A percentile compares a stretch with the other conserved stretches of the same genome.
Evolutionary conservation across 2,329 filamentous ascomycete genomes (phyloP).

Genomic region (Botrytis byssoidea): DNA sequence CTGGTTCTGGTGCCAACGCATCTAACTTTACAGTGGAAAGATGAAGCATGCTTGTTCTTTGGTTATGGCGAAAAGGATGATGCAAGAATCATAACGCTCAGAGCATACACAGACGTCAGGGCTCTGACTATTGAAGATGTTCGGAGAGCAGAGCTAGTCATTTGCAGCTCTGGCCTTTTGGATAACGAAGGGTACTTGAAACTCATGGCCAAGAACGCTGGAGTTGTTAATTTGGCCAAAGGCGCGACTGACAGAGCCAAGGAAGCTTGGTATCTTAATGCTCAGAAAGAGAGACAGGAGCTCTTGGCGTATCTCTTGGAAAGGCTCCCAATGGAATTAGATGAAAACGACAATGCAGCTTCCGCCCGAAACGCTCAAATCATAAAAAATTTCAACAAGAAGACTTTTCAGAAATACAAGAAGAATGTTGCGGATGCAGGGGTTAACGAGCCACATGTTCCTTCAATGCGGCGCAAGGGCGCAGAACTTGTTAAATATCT

Average conservation of each 20-base stretch:
- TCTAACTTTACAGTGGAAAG: conserved; percentile 57
- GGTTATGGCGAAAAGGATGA: background rate
- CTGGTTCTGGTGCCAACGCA: conserved; percentile 57
- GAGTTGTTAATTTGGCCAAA: background rate
- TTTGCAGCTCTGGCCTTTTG: background rate
- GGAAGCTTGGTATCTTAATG: conserved; percentile 1
- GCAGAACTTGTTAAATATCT: background rate
- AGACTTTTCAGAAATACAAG: background rate
- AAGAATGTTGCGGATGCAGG: background rate
- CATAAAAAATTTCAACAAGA: background rate
- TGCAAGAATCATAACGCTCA: conserved; percentile 42
- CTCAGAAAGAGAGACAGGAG: background rate
- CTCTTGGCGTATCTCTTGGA: background rate
- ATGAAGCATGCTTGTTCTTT: conserved; percentile 46
- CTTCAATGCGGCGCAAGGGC: background rate
- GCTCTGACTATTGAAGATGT: background rate
- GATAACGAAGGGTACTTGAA: background rate
- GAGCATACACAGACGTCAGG: conserved; percentile 37
- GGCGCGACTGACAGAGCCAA: background rate
- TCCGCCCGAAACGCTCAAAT: background rate
- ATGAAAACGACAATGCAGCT: background rate
- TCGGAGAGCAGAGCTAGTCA: conserved; percentile 6
- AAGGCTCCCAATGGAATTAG: background rate
- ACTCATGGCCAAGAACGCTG: background rate
- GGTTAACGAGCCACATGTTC: background rate